A percentile compares a stretch with the other conserved stretches of the same genome.
These are phyloP conservation scores for Trichoderma brevicompactum DNA, from an alignment of 2,329 filamentous ascomycete species.

Conservation along the genomic window DNA sequence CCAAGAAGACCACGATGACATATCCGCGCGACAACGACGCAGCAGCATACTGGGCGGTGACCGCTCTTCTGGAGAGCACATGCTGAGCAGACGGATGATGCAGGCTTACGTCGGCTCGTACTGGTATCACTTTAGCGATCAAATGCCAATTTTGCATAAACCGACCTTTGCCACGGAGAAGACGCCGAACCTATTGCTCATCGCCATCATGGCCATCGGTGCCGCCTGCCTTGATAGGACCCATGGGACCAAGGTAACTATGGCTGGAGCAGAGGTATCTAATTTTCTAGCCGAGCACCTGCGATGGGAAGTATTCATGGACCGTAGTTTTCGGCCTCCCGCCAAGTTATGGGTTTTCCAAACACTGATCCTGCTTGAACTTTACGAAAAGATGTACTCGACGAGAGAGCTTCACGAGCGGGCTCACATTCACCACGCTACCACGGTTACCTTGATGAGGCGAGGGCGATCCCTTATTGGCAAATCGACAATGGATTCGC, in stretches of 20 bases:
- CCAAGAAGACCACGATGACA: conserved; percentile 72
- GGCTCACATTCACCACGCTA: conserved; percentile 95
- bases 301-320: conserved; percentile 95
- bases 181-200: conserved; percentile 80
- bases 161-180: conserved; percentile 90
- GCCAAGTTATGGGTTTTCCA: conserved; percentile 98
- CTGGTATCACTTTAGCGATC: conserved; percentile 93
- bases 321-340: conserved; percentile 84
- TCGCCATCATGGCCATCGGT: conserved; percentile 91
- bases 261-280: conserved; percentile 78
- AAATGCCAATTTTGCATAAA: conserved; percentile 91
- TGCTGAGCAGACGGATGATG: conserved; percentile 91
- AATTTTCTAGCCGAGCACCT: conserved; percentile 92
- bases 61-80: conserved; percentile 64
- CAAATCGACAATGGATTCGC: conserved; percentile 80
- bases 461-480: conserved; percentile 90
- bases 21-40: conserved; percentile 74
- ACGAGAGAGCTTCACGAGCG: conserved; percentile 90
- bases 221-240: conserved; percentile 86
- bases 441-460: conserved; percentile 92
- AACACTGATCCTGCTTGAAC: conserved; percentile 81
- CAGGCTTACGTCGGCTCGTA: conserved; percentile 92
- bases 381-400: conserved; percentile 98
- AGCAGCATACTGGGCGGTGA: conserved; percentile 80
- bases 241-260: conserved; percentile 73